Percentiles rank a stretch among this genome's conserved stretches.
phyloP scores from a whole-genome alignment of 2,329 filamentous ascomycete genomes.

The Esteya vermicola region DNA sequence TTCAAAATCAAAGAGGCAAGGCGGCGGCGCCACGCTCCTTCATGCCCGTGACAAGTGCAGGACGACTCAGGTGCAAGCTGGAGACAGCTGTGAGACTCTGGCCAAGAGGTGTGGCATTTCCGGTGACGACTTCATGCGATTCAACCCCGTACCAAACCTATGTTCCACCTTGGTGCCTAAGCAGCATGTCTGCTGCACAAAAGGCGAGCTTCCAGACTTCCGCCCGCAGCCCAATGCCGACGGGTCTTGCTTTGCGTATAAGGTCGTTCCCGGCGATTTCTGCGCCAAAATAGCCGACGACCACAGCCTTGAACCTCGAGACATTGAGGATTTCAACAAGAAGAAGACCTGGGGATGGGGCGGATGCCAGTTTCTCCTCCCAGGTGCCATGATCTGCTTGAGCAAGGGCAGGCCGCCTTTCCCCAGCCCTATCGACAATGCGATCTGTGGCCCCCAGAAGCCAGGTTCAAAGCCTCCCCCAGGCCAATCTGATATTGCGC shows the following conservation, averaged over 20 bases:
- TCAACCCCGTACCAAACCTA: no score
- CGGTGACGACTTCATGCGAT: no score
- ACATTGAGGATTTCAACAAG: constrained; percentile 13
- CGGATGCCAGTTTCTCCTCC: constrained; percentile 16
- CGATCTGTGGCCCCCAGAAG: constrained; percentile 19
- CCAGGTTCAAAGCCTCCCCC: constrained; percentile 14
- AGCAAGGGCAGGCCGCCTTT: constrained; percentile 19
- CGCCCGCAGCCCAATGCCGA: constrained; percentile 18
- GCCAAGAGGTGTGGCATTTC: no score
- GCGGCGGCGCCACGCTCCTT: no score
- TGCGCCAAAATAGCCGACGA: constrained; percentile 17
- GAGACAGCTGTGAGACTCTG: no score
- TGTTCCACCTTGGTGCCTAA: constrained; percentile 18
- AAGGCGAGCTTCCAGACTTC: constrained; percentile 20
- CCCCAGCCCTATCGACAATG: constrained; percentile 15
- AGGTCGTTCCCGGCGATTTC: constrained; percentile 15
- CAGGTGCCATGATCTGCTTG: constrained; percentile 17
- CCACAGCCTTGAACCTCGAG: neutral
- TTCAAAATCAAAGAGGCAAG: no score
- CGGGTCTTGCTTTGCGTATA: constrained; percentile 19
- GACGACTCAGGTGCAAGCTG: no score
- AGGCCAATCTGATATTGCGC: constrained; percentile 6
- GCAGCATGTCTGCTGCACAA: constrained; percentile 21
- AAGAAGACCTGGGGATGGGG: constrained; percentile 22
- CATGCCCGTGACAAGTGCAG: no score